Conservation (phyloP, 352 stramenopile species). For the Globisporangium okanoganense region DNA sequence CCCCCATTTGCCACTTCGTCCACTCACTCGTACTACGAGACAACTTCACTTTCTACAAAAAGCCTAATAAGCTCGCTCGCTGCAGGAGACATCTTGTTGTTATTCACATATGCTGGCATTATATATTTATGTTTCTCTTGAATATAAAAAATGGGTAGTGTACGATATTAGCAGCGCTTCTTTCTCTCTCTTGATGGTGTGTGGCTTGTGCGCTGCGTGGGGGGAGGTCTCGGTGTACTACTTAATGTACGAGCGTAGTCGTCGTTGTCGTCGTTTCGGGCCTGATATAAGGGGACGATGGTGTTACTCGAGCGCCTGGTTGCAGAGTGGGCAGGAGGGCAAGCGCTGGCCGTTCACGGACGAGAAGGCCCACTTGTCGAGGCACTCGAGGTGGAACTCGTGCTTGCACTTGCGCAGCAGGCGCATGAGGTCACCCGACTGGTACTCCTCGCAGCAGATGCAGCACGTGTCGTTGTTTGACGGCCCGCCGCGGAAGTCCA, state of each 20-base stretch:
- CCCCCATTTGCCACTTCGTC: too few species aligned
- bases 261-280: not conserved
- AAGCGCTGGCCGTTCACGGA: constrained; percentile 60
- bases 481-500: constrained; percentile 70
- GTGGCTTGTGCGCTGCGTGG: not conserved
- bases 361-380: constrained; percentile 87
- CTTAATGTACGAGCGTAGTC: not conserved
- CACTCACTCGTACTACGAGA: too few species aligned
- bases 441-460: constrained; percentile 87
- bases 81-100: not conserved
- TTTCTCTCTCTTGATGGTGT: not conserved
- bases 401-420: constrained; percentile 82
- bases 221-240: not conserved
- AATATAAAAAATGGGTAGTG: not conserved
- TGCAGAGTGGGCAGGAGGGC: constrained; percentile 80
- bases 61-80: too few species aligned
- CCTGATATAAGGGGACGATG: not conserved
- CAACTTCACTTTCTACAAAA: too few species aligned
- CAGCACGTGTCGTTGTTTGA: constrained; percentile 85
- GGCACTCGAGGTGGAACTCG: constrained; percentile 86
- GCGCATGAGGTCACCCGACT: constrained; percentile 69
- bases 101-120: not conserved
- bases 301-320: constrained; percentile 64
- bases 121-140: not conserved
- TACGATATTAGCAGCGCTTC: not conserved